Conservation (phyloP, 345 rosid species). For the Aquilaria yunnanensis region DNA sequence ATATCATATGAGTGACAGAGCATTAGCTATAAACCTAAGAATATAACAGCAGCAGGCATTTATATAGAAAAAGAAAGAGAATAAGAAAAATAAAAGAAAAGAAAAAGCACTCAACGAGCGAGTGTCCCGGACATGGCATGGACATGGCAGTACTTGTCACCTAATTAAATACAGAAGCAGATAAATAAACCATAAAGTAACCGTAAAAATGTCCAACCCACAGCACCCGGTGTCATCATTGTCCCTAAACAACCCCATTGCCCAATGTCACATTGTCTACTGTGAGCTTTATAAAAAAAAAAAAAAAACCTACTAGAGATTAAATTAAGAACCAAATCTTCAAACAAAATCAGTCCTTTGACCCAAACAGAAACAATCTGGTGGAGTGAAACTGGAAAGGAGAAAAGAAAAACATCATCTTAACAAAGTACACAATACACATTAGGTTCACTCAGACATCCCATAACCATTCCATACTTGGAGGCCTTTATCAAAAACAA, state of each 20-base stretch:
- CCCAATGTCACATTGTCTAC: conserved; percentile 24
- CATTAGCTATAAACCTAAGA: no score
- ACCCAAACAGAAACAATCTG: neutral
- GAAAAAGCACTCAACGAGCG: no score
- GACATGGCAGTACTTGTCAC: no score
- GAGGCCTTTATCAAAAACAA: conserved; percentile 15
- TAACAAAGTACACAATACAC: conserved; percentile 21
- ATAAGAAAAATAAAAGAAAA: no score
- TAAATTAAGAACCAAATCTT: neutral
- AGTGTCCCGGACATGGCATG: no score
- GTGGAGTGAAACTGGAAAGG: neutral
- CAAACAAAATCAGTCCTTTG: neutral
- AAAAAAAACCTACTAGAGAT: neutral
- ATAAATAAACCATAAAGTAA: no score
- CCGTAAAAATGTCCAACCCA: neutral
- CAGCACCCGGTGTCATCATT: conserved; percentile 5
- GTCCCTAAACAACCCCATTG: conserved; percentile 8
- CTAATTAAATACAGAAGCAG: no score
- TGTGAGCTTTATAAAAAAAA: neutral
- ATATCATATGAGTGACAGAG: no score
- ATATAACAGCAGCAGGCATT: no score
- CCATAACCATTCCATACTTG: conserved; percentile 6
- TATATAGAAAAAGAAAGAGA: no score
- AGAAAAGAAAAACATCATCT: conserved; percentile 6
- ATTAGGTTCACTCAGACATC: conserved; percentile 12